Evolutionary conservation across 2,329 filamentous ascomycete species (phyloP).

Genomic region (Paraconiothyrium sp.): DNA sequence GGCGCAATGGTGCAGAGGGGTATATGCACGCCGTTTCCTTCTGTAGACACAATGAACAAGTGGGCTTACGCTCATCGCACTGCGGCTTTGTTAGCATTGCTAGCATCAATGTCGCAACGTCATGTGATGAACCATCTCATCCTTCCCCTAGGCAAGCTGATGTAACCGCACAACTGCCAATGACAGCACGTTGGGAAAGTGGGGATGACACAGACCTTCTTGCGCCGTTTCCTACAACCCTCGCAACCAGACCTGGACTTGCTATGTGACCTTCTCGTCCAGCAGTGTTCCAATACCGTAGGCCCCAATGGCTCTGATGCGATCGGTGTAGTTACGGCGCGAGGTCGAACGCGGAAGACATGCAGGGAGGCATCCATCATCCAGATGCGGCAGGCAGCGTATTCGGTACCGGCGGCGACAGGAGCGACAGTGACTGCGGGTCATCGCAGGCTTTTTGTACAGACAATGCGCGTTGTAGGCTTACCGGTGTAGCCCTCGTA

Average conservation of each 20-base stretch:
- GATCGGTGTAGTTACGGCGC: neutral
- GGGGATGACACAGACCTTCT: conserved; percentile 16
- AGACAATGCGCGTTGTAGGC: neutral
- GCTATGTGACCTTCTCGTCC: conserved; percentile 17
- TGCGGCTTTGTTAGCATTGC: neutral
- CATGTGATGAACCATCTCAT: neutral
- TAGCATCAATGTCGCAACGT: neutral
- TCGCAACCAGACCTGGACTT: conserved; percentile 22
- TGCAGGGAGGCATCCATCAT: conserved; percentile 9
- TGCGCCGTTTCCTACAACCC: conserved; percentile 17
- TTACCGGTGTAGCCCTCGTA: neutral
- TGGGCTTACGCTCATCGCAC: conserved; percentile 19
- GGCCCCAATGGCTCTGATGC: neutral
- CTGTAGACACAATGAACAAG: conserved; percentile 14
- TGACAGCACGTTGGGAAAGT: neutral
- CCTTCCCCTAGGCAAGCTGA: neutral
- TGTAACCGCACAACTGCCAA: neutral
- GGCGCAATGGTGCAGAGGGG: neutral
- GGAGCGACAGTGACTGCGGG: neutral
- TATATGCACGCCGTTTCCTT: conserved; percentile 11
- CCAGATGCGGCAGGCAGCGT: conserved; percentile 15
- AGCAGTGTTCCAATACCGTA: neutral
- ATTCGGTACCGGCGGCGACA: conserved; percentile 10
- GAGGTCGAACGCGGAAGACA: conserved; percentile 14
- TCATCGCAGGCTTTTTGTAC: no score